Evolutionary conservation across 306 rosid genomes (phyloP), one percentile per base, ranked within the genome.

Genomic region (Quercus gilva): DNA sequence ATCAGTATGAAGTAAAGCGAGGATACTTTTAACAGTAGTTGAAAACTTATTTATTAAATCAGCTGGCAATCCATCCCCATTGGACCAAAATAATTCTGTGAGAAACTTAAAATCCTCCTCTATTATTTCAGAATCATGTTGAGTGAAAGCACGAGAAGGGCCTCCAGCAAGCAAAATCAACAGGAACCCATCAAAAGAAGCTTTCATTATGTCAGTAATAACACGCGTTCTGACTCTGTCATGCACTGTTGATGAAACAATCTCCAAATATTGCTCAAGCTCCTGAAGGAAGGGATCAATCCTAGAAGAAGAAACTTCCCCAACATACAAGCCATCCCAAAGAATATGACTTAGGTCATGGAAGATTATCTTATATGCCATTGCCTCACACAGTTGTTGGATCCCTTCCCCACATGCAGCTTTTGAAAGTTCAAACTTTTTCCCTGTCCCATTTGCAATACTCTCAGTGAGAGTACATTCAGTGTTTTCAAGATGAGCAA

Each of bases 101-200:
- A 95, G 89, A 87, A 76, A 85, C 88, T 90, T 93, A 73, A 95
- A 95, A 70, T 95, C 99, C 85, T 91, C 99, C 80, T 91, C 91
- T 78, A 95, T 69, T 26, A 90, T 43, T 37, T 63, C 83, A 45
- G 93, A 85, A 90, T 93, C 97, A 79, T 86, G 89, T 77, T 45
- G 76, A 23, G 86, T 80, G 87, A 93, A 93, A 74, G 86, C 85
- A 2, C 99, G 98, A 13, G 92, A 86, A 4, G 99, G 94, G 43
- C 99, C 99, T 53, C 99, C 99, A 1, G 97, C 99, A 23, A 95
- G 87, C 84, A 95, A 78, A 86, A 95, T 90, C 79, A 93, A 55
- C 68, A 91, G 82, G 75, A 95, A 91, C 29, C 98, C 96, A 20
- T 95, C 99, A 21, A 95, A 93, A 63, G 97, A 93, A 65, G 98